These are phyloP conservation scores for Cochlearia excelsa DNA, from an alignment of 345 rosid species.

Conservation along the genomic window DNA sequence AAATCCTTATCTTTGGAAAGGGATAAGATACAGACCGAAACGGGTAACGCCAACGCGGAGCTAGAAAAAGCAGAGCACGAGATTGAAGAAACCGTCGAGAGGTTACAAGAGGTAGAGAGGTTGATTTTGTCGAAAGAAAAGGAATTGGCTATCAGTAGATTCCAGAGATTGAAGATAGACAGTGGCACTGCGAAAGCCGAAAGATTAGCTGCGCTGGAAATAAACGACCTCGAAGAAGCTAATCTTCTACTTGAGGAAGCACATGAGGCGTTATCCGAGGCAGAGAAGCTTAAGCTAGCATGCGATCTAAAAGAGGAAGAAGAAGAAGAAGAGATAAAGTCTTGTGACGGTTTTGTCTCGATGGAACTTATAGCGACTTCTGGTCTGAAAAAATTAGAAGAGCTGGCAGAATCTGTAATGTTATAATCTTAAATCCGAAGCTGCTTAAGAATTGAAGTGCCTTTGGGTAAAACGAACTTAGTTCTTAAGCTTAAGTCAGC, in stretches of 20 bases:
- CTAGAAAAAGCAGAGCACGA: slow-evolving; percentile 57
- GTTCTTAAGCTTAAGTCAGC: too few relatives aligned
- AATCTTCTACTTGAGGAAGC: slow-evolving; percentile 68
- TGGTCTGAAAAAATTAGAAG: slow-evolving; percentile 54
- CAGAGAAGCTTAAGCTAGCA: slow-evolving; percentile 51
- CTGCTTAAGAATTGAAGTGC: too few relatives aligned
- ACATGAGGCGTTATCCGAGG: slow-evolving; percentile 71
- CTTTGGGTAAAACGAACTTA: too few relatives aligned
- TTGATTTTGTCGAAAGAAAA: slow-evolving; percentile 61
- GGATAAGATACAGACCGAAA: slow-evolving; percentile 51
- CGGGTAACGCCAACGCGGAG: slow-evolving; percentile 49
- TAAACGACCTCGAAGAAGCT: slow-evolving; percentile 74
- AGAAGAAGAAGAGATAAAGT: slow-evolving; percentile 49
- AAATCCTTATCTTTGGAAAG: slow-evolving; percentile 73
- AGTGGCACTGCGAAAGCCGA: slow-evolving; percentile 69
- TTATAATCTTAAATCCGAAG: too few relatives aligned
- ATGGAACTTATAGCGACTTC: slow-evolving; percentile 70
- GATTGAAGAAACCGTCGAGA: slow-evolving; percentile 54
- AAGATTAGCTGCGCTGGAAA: slow-evolving; percentile 73
- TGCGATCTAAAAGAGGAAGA: slow-evolving; percentile 42
- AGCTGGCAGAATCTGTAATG: slow-evolving; percentile 45
- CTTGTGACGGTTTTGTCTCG: slow-evolving; percentile 60
- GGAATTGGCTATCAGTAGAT: slow-evolving; percentile 70
- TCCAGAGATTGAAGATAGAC: slow-evolving; percentile 59
- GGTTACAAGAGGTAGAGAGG: slow-evolving; percentile 60